Percentiles rank a stretch among this genome's conserved stretches.
Conservation (phyloP, 2,329 filamentous ascomycete species). For the Massarina eburnea region DNA sequence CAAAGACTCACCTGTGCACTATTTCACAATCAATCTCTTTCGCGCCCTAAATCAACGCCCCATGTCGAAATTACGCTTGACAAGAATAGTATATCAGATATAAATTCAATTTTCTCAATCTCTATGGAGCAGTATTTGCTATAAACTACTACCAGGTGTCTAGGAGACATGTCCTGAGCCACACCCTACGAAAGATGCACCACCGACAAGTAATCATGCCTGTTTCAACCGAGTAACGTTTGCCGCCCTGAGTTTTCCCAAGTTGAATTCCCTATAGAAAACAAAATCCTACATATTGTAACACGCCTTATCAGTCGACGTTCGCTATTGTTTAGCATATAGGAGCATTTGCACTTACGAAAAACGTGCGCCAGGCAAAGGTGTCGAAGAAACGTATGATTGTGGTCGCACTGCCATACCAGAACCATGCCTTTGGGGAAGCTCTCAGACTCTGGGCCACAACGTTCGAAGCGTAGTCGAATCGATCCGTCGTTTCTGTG, state of each 20-base stretch:
- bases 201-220: neutral
- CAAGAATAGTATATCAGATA: too few species aligned
- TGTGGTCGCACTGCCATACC: constrained; percentile 4
- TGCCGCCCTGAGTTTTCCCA: neutral
- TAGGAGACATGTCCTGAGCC: too few species aligned
- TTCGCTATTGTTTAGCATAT: neutral
- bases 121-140: too few species aligned
- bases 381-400: constrained; percentile 5
- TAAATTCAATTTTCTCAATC: too few species aligned
- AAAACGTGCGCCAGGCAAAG: constrained; percentile 3
- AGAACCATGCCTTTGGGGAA: constrained; percentile 6
- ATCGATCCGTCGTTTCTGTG: constrained; percentile 2
- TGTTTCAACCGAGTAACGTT: neutral
- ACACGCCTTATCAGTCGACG: neutral
- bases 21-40: too few species aligned
- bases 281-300: neutral
- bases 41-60: too few species aligned
- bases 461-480: constrained; percentile 4
- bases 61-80: too few species aligned
- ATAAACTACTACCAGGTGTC: too few species aligned
- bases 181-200: too few species aligned
- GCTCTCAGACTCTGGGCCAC: constrained; percentile 2
- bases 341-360: neutral
- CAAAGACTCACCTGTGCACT: too few species aligned
- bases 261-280: neutral